These are phyloP conservation scores for Ocimum tenuiflorum DNA, from an alignment of 257 asterid genomes.

Conservation along the genomic window DNA sequence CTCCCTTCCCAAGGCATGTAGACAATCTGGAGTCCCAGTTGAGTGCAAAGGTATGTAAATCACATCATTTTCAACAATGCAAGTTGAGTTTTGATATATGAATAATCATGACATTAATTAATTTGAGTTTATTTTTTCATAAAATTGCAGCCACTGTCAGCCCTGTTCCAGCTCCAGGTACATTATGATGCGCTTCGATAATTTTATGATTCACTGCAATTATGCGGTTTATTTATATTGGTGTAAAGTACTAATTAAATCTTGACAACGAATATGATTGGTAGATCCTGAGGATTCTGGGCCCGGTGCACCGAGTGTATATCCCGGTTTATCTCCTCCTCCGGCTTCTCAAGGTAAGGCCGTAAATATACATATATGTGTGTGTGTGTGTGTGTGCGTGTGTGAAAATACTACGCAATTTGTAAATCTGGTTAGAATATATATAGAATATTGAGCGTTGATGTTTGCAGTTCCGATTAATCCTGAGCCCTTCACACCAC, in stretches of 20 bases:
- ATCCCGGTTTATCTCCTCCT: conserved; percentile 26
- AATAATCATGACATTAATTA: background rate
- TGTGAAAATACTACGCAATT: no score
- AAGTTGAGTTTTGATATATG: no score
- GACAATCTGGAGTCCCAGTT: conserved; percentile 53
- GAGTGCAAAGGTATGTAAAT: conserved; percentile 62
- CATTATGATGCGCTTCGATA: background rate
- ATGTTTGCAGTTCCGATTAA: conserved; percentile 18
- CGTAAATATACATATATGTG: no score
- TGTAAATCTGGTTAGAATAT: no score
- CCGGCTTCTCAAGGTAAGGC: background rate
- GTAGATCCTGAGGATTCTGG: conserved; percentile 25
- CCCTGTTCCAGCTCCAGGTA: conserved; percentile 71
- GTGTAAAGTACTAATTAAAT: background rate
- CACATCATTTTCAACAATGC: background rate
- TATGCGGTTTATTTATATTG: background rate
- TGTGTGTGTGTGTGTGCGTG: no score
- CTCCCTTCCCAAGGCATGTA: conserved; percentile 67
- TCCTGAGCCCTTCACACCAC: conserved; percentile 36
- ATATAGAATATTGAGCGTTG: no score
- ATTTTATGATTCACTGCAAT: no score
- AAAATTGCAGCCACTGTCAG: conserved; percentile 34
- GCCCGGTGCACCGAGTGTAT: conserved; percentile 17
- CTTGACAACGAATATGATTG: background rate
- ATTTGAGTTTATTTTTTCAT: background rate